phyloP scores from a whole-genome alignment of 2,329 filamentous ascomycete species.

The Lasiodiplodia sp. region DNA sequence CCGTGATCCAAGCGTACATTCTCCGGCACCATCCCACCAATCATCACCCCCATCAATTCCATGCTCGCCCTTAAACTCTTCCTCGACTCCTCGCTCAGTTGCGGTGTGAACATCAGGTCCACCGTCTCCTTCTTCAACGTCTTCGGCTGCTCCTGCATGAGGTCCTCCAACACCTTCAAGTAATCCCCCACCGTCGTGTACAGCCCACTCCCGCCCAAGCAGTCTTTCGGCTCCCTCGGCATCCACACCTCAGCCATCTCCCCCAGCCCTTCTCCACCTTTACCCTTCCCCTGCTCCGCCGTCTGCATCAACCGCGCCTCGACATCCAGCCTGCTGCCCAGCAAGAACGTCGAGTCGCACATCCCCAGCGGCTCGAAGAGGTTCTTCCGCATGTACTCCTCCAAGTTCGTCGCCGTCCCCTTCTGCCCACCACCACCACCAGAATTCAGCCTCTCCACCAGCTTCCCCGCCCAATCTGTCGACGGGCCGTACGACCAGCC shows the following conservation, averaged over 20 bases:
- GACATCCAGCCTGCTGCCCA: slow-evolving; percentile 15
- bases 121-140: slow-evolving; percentile 13
- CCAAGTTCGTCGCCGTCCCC: slow-evolving; percentile 32
- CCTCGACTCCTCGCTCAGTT: background rate
- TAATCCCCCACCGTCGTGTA: background rate
- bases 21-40: slow-evolving; percentile 32
- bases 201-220: slow-evolving; percentile 5
- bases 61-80: background rate
- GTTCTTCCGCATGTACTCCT: slow-evolving; percentile 38
- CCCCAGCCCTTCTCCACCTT: background rate
- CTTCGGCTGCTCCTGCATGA: slow-evolving; percentile 4
- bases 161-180: background rate
- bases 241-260: background rate
- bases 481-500: slow-evolving; percentile 59
- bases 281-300: background rate
- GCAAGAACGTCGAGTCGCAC: slow-evolving; percentile 36
- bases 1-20: slow-evolving; percentile 33
- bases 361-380: slow-evolving; percentile 37
- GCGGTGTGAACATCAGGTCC: slow-evolving; percentile 11
- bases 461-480: slow-evolving; percentile 58
- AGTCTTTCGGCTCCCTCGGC: background rate
- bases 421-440: slow-evolving; percentile 29
- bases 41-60: slow-evolving; percentile 20
- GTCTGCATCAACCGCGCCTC: slow-evolving; percentile 31
- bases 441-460: slow-evolving; percentile 53